These are phyloP conservation scores for Neonothopanus nambi DNA, from an alignment of 1,284 basidiomycete genomes.

Conservation along the genomic window DNA sequence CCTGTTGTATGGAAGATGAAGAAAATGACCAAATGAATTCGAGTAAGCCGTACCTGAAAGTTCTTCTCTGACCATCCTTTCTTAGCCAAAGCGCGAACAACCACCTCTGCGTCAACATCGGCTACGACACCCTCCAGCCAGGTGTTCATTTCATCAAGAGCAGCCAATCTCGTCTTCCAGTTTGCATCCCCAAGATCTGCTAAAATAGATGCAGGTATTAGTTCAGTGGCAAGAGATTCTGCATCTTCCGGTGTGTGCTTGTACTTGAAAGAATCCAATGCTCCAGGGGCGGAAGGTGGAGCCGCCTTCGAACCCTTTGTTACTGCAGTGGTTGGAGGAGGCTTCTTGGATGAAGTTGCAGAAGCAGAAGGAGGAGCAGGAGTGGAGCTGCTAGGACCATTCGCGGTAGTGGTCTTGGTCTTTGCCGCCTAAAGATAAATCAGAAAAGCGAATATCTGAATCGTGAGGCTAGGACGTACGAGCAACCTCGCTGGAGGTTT, in stretches of 20 bases:
- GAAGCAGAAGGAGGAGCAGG: slow-evolving; percentile 20
- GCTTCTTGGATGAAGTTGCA: too few relatives aligned
- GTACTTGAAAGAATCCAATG: slow-evolving; percentile 87
- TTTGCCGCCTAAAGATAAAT: slow-evolving; percentile 48
- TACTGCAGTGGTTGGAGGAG: slow-evolving; percentile 41
- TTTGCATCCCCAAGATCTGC: slow-evolving; percentile 81
- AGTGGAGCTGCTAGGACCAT: slow-evolving; percentile 25
- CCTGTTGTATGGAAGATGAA: slow-evolving; percentile 45
- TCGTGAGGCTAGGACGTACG: slow-evolving; percentile 29
- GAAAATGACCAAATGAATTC: not conserved
- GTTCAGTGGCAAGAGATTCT: slow-evolving; percentile 74
- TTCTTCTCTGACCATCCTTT: slow-evolving; percentile 99
- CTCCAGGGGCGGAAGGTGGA: slow-evolving; percentile 45
- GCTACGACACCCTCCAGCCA: slow-evolving; percentile 80
- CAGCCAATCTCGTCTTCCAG: slow-evolving; percentile 92
- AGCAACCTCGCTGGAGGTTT: slow-evolving; percentile 53
- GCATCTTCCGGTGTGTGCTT: slow-evolving; percentile 93
- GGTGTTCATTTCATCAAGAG: slow-evolving; percentile 80
- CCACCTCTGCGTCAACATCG: slow-evolving; percentile 83
- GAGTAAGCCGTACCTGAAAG: slow-evolving; percentile 73
- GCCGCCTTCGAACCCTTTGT: slow-evolving; percentile 57
- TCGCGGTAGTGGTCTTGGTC: slow-evolving; percentile 42
- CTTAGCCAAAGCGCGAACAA: slow-evolving; percentile 90
- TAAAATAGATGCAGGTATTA: slow-evolving; percentile 74
- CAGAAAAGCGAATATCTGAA: not conserved